Conservation (phyloP, 768 basidiomycete species). For the Phaeotremella skinneri region DNA sequence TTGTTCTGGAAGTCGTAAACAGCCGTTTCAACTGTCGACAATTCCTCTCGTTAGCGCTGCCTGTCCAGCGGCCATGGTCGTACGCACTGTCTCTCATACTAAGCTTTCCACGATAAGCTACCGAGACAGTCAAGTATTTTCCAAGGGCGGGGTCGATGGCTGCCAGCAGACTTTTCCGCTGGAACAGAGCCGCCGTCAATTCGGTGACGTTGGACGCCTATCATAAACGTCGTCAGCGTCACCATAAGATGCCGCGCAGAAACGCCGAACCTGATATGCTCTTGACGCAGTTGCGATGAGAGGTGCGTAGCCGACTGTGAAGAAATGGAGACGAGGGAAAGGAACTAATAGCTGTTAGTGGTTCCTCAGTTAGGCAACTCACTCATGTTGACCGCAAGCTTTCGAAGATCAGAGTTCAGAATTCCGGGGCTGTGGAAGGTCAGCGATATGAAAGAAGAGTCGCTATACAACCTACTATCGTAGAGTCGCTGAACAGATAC, state of each 20-base stretch:
- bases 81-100: constrained; percentile 43
- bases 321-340: constrained; percentile 99
- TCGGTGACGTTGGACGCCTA: constrained; percentile 39
- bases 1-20: constrained; percentile 42
- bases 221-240: constrained; percentile 2
- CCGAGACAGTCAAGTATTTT: constrained; percentile 47
- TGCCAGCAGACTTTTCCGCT: constrained; percentile 35
- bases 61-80: not conserved
- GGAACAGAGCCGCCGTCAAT: constrained; percentile 41
- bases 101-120: constrained; percentile 46
- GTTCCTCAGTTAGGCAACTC: not conserved
- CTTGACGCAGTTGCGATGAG: constrained; percentile 29
- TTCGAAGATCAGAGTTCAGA: constrained; percentile 51
- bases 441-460: constrained; percentile 10
- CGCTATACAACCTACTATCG: constrained; percentile 29
- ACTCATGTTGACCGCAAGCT: constrained; percentile 52
- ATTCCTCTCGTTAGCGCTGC: constrained; percentile 8
- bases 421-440: constrained; percentile 46
- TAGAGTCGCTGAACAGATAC: constrained; percentile 28
- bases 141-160: constrained; percentile 46
- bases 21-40: constrained; percentile 28
- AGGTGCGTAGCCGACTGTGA: constrained; percentile 81
- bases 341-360: constrained; percentile 61
- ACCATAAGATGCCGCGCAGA: too few species aligned
- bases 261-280: constrained; percentile 36